phyloP scores from a whole-genome alignment of 345 rosid species.

The Melastoma malabathricum region DNA sequence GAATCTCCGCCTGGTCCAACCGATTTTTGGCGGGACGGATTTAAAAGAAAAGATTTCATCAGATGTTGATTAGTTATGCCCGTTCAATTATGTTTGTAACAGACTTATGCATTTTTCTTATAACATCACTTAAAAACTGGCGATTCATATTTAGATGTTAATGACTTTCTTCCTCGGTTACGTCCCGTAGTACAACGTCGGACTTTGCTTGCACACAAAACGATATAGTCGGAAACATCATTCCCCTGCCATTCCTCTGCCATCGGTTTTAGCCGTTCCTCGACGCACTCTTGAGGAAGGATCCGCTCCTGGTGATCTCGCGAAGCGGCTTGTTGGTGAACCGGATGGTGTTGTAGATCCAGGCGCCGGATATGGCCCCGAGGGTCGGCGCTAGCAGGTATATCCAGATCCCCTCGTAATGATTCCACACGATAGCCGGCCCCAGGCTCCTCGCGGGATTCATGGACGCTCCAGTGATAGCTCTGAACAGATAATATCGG shows the following conservation, averaged over 20 bases:
- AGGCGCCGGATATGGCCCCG: conserved; percentile 69
- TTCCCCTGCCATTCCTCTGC: not conserved
- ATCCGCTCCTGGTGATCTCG: conserved; percentile 43
- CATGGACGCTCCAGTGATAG: conserved; percentile 66
- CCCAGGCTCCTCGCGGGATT: conserved; percentile 78
- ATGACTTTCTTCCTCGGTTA: too few relatives aligned
- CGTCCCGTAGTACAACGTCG: too few relatives aligned
- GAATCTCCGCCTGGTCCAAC: too few relatives aligned
- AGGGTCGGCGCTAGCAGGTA: conserved; percentile 45
- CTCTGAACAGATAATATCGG: conserved; percentile 11
- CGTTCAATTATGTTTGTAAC: too few relatives aligned
- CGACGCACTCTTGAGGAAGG: conserved; percentile 23
- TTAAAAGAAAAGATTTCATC: too few relatives aligned
- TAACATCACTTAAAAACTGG: too few relatives aligned
- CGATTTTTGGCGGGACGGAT: too few relatives aligned
- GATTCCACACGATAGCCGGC: conserved; percentile 52
- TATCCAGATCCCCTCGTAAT: conserved; percentile 59
- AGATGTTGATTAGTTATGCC: too few relatives aligned
- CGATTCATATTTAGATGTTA: too few relatives aligned
- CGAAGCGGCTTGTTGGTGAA: conserved; percentile 71
- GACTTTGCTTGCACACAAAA: not conserved
- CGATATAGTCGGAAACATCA: not conserved
- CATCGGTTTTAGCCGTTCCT: not conserved
- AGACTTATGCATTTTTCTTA: too few relatives aligned
- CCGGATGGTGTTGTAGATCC: conserved; percentile 58